Evolutionary conservation across 2,329 filamentous ascomycete genomes (phyloP).

Genomic region (Thelonectria olida): DNA sequence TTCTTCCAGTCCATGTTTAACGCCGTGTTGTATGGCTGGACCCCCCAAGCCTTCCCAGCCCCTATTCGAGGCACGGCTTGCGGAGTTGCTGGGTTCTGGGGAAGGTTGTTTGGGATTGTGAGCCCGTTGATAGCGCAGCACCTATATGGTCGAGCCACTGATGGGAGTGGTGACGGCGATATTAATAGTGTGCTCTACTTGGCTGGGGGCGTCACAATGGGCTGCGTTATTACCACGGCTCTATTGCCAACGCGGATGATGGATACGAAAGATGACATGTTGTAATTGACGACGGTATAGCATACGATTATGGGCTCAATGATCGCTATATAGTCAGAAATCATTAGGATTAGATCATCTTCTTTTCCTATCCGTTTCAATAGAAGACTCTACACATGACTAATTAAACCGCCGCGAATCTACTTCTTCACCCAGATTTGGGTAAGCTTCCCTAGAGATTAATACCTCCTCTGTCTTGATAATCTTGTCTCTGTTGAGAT

Average conservation of each 20-base stretch:
- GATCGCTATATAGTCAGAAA: too few species aligned
- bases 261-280: constrained; percentile 47
- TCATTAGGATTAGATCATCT: too few species aligned
- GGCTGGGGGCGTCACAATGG: constrained; percentile 63
- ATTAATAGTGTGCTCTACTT: constrained; percentile 64
- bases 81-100: constrained; percentile 67
- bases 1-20: constrained; percentile 55
- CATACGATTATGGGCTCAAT: too few species aligned
- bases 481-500: background rate
- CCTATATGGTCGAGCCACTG: constrained; percentile 45
- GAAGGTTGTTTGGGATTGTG: constrained; percentile 65
- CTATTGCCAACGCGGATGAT: constrained; percentile 54
- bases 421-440: background rate
- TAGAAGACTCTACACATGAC: background rate
- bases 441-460: constrained; percentile 13
- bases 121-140: constrained; percentile 64
- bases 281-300: too few species aligned
- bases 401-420: background rate
- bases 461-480: constrained; percentile 24
- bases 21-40: constrained; percentile 54
- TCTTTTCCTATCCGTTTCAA: too few species aligned
- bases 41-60: constrained; percentile 66
- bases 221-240: constrained; percentile 60
- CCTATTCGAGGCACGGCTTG: constrained; percentile 64
- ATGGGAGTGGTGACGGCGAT: constrained; percentile 43